These are phyloP conservation scores for Castanopsis chinensis DNA, from an alignment of 306 rosid species.

Conservation along the genomic window DNA sequence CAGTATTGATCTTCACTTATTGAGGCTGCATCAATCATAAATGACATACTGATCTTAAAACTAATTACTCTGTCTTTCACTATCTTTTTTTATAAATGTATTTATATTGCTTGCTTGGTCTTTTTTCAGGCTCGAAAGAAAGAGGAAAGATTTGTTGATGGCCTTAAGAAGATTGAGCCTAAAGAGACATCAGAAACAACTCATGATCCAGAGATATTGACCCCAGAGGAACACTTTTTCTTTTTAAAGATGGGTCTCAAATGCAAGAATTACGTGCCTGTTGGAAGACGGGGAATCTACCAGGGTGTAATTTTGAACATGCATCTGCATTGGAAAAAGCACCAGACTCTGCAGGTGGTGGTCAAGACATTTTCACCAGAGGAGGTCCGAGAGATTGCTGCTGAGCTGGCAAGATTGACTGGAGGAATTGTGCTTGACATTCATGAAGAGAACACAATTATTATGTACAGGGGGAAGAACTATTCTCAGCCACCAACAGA, in stretches of 20 bases:
- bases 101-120: conserved; percentile 16
- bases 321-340: conserved; percentile 99
- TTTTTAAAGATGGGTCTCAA: conserved; percentile 92
- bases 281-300: conserved; percentile 95
- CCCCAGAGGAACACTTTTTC: conserved; percentile 96
- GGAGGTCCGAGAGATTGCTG: conserved; percentile 90
- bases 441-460: conserved; percentile 83
- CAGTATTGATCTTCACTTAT: too few relatives aligned
- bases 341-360: conserved; percentile 83
- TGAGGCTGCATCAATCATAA: too few relatives aligned
- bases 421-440: conserved; percentile 91
- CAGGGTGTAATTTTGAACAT: conserved; percentile 92
- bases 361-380: conserved; percentile 87
- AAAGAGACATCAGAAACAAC: conserved; percentile 62
- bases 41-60: background rate
- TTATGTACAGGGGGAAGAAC: conserved; percentile 97
- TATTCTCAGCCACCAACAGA: conserved; percentile 95
- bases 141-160: conserved; percentile 67
- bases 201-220: conserved; percentile 96
- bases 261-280: conserved; percentile 89
- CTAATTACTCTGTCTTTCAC: background rate
- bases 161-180: conserved; percentile 85
- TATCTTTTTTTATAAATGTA: background rate
- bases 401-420: conserved; percentile 78
- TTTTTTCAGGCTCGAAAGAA: conserved; percentile 69